phyloP scores from a whole-genome alignment of 352 stramenopile genomes.

The Pythium rishiriense region DNA sequence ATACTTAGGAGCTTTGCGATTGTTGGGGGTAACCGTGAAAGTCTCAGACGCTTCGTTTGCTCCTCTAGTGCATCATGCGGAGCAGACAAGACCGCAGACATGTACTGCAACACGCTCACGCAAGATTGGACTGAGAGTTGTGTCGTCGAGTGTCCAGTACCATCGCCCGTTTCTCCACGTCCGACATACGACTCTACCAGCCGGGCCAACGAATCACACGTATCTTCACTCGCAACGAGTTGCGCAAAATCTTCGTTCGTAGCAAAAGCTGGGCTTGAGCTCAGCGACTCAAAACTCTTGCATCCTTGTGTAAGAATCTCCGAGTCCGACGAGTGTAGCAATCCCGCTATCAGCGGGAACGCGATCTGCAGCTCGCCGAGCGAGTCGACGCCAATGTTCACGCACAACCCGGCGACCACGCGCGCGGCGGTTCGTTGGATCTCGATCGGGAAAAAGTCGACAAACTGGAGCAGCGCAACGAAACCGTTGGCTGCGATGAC shows the following conservation, averaged over 20 bases:
- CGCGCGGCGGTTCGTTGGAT: conserved; percentile 63
- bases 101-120: conserved; percentile 19
- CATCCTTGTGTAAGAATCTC: conserved; percentile 63
- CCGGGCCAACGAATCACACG: conserved; percentile 37
- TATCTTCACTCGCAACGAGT: conserved; percentile 45
- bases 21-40: conserved; percentile 44
- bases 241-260: conserved; percentile 35
- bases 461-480: conserved; percentile 70
- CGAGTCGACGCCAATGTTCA: conserved; percentile 32
- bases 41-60: conserved; percentile 38
- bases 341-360: conserved; percentile 44
- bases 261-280: conserved; percentile 43
- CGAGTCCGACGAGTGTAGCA: conserved; percentile 52
- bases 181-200: conserved; percentile 16
- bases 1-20: conserved; percentile 45
- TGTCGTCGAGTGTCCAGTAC: not conserved
- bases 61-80: conserved; percentile 18
- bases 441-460: conserved; percentile 81
- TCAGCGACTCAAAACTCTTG: conserved; percentile 48
- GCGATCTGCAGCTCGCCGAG: conserved; percentile 37
- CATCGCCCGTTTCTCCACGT: not conserved
- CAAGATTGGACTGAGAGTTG: conserved; percentile 1
- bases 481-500: conserved; percentile 66
- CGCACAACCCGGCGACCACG: conserved; percentile 57
- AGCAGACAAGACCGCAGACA: conserved; percentile 17